These are phyloP conservation scores for Cryptococcus sp. DNA, from an alignment of 1,284 basidiomycete genomes.

Conservation along the genomic window DNA sequence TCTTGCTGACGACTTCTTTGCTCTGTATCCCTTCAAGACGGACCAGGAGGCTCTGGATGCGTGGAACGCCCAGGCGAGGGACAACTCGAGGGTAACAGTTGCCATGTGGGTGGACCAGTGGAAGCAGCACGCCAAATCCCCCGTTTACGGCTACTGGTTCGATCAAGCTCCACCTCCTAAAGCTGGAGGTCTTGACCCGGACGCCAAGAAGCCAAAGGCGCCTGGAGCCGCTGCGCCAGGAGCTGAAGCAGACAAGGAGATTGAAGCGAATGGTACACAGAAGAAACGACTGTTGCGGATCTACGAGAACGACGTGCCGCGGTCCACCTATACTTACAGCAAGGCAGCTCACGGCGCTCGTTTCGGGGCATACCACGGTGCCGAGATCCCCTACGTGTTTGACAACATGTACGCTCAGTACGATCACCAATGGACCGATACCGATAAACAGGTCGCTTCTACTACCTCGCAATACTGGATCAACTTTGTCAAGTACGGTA, in stretches of 20 bases:
- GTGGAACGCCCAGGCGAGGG: conserved; percentile 1
- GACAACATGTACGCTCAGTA: conserved; percentile 1
- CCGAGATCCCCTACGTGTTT: conserved; percentile 3
- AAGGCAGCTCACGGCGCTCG: background rate
- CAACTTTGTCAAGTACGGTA: conserved; percentile 2
- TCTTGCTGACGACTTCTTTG: background rate
- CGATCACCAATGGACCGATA: background rate
- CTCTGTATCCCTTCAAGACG: background rate
- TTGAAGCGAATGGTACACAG: background rate
- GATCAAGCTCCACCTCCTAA: conserved; percentile 1
- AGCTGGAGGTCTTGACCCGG: background rate
- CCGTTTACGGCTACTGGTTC: conserved; percentile 4
- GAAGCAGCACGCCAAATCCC: background rate
- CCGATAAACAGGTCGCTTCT: background rate
- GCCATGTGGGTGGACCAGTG: conserved; percentile 1
- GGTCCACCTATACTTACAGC: conserved; percentile 3
- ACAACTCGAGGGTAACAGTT: background rate
- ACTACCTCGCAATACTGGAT: background rate
- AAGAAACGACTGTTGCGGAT: conserved; percentile 1
- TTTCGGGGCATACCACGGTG: conserved; percentile 3
- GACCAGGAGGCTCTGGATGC: background rate
- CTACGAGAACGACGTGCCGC: conserved; percentile 2
- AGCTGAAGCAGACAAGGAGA: no score
- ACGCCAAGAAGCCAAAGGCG: no score
- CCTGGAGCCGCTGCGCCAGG: no score